Evolutionary conservation across 1,139 yeast genomes (phyloP), one percentile per base, ranked within the genome.

Genomic region (Zhuliangozyma blackwelliae): DNA sequence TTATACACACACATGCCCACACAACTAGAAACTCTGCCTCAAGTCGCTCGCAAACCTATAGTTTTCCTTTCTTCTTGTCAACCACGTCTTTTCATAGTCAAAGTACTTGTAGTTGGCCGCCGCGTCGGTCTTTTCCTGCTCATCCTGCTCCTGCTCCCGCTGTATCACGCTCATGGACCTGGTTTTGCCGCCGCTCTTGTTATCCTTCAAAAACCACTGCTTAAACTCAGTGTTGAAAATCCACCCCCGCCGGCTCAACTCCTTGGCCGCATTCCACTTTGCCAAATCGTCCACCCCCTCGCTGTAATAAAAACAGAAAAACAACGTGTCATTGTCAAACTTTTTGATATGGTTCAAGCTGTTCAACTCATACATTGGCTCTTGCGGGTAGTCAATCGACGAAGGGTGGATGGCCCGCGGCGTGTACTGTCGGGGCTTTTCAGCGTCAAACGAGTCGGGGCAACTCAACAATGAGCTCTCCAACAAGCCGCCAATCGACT

Each of bases 381-480:
- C 96, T 55, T 82, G 92, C 3, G 99, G 98, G 62, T 89, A 92
- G 59, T 83, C 88, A 19, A 87, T 77, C 33, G 94, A 87, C 5
- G 96, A 87, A 11, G 97, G 96, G 55, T 85, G 95, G 35, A 95
- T 95, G 47, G 80, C 79, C 19, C 65, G 63, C n/a, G 96, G 95
- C 44, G 73, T 77, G 57, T 90, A 90, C 45, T 77, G 78, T 45
- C 82, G 73, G 23, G 97, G 97, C 47, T 77, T 79, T 51, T 92
- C 97, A 2, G 96, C 84, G 56, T 90, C 94, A 44, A 81, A 75
- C 1, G 97, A 87, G 59, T 92, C 97, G 0, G 99, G 98, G 57
- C 97, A 88, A 52, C 86, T 84, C 50, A 87, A 68, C 44, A 87
- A 71, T 2, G 97, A 89, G 3, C 75, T 73, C 56, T 89, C 95